Conservation (phyloP, 31 red algal genomes). For the Asparagopsis taxiformis region DNA sequence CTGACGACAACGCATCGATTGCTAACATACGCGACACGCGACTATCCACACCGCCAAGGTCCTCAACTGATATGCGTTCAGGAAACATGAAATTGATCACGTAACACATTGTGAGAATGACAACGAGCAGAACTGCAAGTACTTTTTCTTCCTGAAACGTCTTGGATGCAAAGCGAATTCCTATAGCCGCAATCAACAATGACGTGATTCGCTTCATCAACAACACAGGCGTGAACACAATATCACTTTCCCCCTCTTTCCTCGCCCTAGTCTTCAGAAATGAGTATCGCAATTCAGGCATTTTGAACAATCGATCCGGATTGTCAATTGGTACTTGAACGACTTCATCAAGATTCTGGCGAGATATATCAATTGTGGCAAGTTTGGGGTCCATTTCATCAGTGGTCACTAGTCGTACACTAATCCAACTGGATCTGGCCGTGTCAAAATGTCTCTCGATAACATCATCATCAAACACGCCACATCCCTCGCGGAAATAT, state of each 20-base stretch:
- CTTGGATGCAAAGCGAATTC: not conserved
- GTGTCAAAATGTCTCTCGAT: not conserved
- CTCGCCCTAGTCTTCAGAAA: not conserved
- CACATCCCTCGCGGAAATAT: not conserved
- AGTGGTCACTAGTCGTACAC: not conserved
- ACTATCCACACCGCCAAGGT: not conserved
- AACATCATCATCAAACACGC: constrained; percentile 3
- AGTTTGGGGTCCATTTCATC: not conserved
- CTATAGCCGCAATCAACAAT: not conserved
- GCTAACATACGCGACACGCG: constrained; percentile 1
- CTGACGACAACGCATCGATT: constrained; percentile 6
- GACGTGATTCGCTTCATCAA: not conserved
- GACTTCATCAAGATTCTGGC: not conserved
- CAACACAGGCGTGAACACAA: not conserved
- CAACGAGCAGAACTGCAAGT: not conserved
- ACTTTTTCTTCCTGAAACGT: constrained; percentile 5
- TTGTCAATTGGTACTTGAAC: not conserved
- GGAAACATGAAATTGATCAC: not conserved
- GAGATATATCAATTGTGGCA: not conserved
- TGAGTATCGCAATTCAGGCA: constrained; percentile 1
- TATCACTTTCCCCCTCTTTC: not conserved
- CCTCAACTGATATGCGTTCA: not conserved
- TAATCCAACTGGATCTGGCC: not conserved
- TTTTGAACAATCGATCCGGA: not conserved
- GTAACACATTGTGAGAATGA: not conserved